Conservation (phyloP, 371 early-diverging fungal species). For the Rhizopus microsporus region DNA sequence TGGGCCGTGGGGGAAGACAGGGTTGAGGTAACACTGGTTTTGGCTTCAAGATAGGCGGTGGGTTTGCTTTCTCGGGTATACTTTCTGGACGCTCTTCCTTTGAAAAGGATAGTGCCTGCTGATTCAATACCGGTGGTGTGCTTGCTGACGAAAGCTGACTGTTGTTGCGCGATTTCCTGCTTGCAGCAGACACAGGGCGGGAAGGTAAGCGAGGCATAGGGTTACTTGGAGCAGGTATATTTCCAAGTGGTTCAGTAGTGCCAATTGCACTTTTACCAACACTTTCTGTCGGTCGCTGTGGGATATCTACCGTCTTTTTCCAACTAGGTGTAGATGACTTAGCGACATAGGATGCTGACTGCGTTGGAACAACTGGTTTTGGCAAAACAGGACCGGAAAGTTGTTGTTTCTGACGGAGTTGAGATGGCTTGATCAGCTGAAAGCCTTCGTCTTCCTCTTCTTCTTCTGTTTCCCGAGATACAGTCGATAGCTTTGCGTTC, state of each 20-base stretch:
- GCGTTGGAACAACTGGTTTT: background rate
- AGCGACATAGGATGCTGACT: background rate
- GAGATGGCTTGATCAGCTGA: conserved; percentile 46
- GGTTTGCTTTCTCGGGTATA: conserved; percentile 7
- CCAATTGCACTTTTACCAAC: background rate
- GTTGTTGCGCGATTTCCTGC: conserved; percentile 20
- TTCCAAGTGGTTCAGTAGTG: background rate
- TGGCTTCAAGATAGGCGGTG: conserved; percentile 31
- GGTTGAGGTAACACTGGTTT: conserved; percentile 29
- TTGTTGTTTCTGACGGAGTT: conserved; percentile 28
- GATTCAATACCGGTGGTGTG: background rate
- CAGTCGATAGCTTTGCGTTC: background rate
- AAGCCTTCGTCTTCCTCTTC: conserved; percentile 38
- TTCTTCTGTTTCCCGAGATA: conserved; percentile 7
- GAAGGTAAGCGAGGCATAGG: conserved; percentile 47
- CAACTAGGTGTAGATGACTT: background rate
- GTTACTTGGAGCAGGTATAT: conserved; percentile 21
- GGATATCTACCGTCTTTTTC: conserved; percentile 1
- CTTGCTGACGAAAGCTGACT: conserved; percentile 1
- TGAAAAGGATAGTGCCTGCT: background rate
- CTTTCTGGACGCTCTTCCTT: background rate
- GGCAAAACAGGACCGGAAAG: background rate
- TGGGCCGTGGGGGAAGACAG: conserved; percentile 26
- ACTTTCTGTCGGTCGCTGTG: too few species aligned
- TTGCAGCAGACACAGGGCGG: conserved; percentile 31